Base-by-base conservation (phyloP, 2,329 filamentous ascomycete species). In the Hymenoscyphus salicellus region DNA sequence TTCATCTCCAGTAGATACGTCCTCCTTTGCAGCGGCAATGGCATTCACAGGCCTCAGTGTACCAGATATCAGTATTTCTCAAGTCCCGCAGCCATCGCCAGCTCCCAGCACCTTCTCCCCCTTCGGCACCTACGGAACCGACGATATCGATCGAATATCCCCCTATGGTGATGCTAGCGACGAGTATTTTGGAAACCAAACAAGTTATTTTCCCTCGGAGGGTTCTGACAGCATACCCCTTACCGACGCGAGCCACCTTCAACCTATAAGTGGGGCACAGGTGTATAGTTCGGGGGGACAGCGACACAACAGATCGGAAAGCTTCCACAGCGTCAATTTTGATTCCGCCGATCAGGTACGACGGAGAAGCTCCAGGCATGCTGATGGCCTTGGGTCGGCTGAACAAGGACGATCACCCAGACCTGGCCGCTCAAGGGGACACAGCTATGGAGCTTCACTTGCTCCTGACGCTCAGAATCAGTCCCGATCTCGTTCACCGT, bases 331-430 rank as follows among this genome's bases (percentile, higher is more conserved):
- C 67, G 80, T 86, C 55, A 80, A 80, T 49, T 86, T 86, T 68
- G 75, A 81, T 55, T 70, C 68, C 3, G 69, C 74, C 3, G 68
- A 71, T 26, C 78, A 78, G 20, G 76, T 76, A 20, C 71, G 73
- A 41, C 75, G 78, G 52, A 75, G 77, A 33, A 77, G 74, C n/a
- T 79, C 82, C 23, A 79, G 81, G 63, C 77, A 87, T 38, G 86
- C 85, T n/a, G 86, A 89, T 75, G 83, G 89, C 73, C 76, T 88
- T 58, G 79, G 78, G 6, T 78, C 82, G 64, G 73, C 89, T 57
- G 91, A 94, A 76, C 81, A 82, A 58, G 85, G 84, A 5, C 76
- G 81, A 63, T 68, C 65, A 4, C 69, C 72, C 20, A 60, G 62
- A 59, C 33, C 64, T 8, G 78, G 80, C 55, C 76, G 82, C 6